phyloP scores from a whole-genome alignment of 352 stramenopile species.

The Phytophthora macrochlamydospora region DNA sequence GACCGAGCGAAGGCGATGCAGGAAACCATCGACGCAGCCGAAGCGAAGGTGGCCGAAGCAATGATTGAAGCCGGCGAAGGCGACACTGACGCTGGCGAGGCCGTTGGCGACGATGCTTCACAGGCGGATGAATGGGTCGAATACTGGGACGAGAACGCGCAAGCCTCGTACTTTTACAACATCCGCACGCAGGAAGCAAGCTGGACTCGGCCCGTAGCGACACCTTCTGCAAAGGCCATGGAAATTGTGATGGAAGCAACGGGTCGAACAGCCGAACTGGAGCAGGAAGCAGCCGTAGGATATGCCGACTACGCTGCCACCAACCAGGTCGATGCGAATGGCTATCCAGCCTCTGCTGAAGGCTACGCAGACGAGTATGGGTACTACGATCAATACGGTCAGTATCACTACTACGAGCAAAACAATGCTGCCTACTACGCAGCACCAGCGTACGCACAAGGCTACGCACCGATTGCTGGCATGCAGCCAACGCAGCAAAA shows the following conservation, averaged over 20 bases:
- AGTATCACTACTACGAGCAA: conserved; percentile 87
- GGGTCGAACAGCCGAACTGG: conserved; percentile 12
- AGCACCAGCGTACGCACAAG: conserved; percentile 20
- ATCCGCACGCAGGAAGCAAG: conserved; percentile 87
- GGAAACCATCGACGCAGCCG: conserved; percentile 57
- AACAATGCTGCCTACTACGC: conserved; percentile 43
- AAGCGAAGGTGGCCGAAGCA: conserved; percentile 60
- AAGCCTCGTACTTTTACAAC: conserved; percentile 91
- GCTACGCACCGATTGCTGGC: conserved; percentile 24
- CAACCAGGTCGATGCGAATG: conserved; percentile 33
- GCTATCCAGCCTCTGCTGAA: conserved; percentile 33
- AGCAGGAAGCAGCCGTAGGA: conserved; percentile 12
- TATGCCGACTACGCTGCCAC: conserved; percentile 55
- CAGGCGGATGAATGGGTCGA: conserved; percentile 84
- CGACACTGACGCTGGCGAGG: conserved; percentile 9
- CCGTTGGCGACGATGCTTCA: neutral
- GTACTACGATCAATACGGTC: conserved; percentile 81
- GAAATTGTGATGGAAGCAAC: conserved; percentile 44
- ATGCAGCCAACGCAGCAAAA: conserved; percentile 70
- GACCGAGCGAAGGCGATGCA: conserved; percentile 62
- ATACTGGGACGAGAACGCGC: conserved; percentile 90
- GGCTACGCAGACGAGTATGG: conserved; percentile 77
- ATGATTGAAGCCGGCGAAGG: conserved; percentile 31
- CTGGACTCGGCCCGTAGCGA: conserved; percentile 73
- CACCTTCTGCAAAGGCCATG: conserved; percentile 38